Percentiles rank a stretch among this genome's conserved stretches.
Evolutionary conservation across 1,284 basidiomycete species (phyloP).

Genomic region (Tetrapyrgos nigripes): DNA sequence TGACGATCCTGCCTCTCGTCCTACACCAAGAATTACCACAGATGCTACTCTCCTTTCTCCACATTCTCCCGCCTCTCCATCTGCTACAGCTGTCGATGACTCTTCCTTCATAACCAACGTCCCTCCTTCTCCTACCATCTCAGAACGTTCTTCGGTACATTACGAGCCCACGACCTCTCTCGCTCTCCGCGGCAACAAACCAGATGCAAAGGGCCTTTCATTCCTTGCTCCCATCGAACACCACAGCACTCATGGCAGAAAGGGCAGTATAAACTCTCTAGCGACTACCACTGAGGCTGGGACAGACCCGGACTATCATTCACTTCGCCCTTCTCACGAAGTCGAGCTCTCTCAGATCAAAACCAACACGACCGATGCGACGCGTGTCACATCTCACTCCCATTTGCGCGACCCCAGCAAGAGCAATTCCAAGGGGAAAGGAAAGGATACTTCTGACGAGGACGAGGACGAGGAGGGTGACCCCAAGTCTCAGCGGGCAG

Average conservation of each 20-base stretch:
- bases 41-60: conserved; percentile 7
- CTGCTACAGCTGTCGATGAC: conserved; percentile 13
- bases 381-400: conserved; percentile 8
- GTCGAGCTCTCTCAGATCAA: conserved; percentile 26
- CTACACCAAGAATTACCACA: not conserved
- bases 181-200: conserved; percentile 74
- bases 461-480: conserved; percentile 8
- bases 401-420: conserved; percentile 5
- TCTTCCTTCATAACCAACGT: conserved; percentile 16
- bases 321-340: conserved; percentile 35
- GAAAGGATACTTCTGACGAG: not conserved
- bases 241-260: conserved; percentile 60
- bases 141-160: conserved; percentile 63
- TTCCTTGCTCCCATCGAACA: conserved; percentile 53
- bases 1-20: not conserved
- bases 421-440: conserved; percentile 4
- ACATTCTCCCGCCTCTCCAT: conserved; percentile 11
- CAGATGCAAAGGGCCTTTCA: conserved; percentile 59
- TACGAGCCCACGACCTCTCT: conserved; percentile 58
- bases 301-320: conserved; percentile 35
- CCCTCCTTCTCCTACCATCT: conserved; percentile 51
- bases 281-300: conserved; percentile 38
- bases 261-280: conserved; percentile 48
- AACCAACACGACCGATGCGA: conserved; percentile 17
- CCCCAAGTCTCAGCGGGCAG: conserved; percentile 22